Evolutionary conservation across 31 red algal genomes (phyloP), one percentile per base, ranked within the genome.

Genomic region (Asparagopsis taxiformis): DNA sequence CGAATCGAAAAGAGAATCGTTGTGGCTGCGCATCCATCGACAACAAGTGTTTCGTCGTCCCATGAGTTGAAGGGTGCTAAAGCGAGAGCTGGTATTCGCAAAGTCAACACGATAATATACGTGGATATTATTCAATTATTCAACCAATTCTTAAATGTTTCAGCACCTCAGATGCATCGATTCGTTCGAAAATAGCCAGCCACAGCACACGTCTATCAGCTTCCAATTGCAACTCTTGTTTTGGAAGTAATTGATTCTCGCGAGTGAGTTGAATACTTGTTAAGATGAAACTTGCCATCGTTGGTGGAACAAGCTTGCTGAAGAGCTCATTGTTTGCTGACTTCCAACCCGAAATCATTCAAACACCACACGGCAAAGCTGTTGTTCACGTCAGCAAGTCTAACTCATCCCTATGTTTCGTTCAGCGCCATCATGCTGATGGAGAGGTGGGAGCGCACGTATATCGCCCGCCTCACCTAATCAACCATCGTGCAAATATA

Each of bases 371-470:
- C 69, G 96, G 96, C 16, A 55, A 61, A 3, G 96, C 80, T 22
- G 84, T 81, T 20, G 51, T 95, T 17, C 55, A 84, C 76, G 50
- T 51, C 1, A 35, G 62, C 44, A 62, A 49, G 9, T n/a, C 24
- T 20, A 16, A 59, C n/a, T 51, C 46, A 10, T 37, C 56, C 0
- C 16, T 91, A 26, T 65, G 91, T 39, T 99, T 92, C 57, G 32
- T 99, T 54, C 96, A 99, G 59, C 91, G 96, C 39, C 96, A 99
- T 67, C 91, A 95, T 29, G 92, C 91, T 9, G 87, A 89, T 62
- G 96, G 59, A 22, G 65, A 41, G 10, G 67, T 31, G 26, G 82
- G 83, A 33, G 77, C 72, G 20, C 46, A 35, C 55, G 56, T 69
- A 16, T 99, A 99, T 62, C 51, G 53, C 24, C 91, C 91, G 1